Percentiles rank a stretch among this genome's conserved stretches.
Evolutionary conservation across 2,329 filamentous ascomycete species (phyloP).

Genomic region (Pseudocercospora eumusae): DNA sequence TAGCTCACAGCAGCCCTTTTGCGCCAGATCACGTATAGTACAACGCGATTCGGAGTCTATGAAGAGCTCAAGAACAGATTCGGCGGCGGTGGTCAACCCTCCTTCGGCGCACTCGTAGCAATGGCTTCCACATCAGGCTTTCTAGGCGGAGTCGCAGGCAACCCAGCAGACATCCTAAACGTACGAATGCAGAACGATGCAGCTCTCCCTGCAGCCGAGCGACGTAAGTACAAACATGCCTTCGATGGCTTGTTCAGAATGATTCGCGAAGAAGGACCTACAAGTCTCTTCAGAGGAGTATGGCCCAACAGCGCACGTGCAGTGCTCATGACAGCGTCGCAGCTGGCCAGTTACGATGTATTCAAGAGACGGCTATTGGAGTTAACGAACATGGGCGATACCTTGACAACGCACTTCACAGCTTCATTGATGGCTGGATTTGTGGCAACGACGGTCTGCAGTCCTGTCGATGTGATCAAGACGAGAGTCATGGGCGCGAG

Average conservation of each 20-base stretch:
- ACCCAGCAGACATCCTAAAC: conserved; percentile 94
- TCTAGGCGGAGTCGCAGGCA: conserved; percentile 84
- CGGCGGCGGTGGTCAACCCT: conserved; percentile 58
- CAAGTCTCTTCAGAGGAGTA: conserved; percentile 79
- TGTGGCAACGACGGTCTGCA: conserved; percentile 80
- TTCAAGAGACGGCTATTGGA: conserved; percentile 72
- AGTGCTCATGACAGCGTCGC: conserved; percentile 82
- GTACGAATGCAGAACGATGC: conserved; percentile 97
- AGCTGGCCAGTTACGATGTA: conserved; percentile 80
- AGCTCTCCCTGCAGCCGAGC: conserved; percentile 69
- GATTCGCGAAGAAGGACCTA: conserved; percentile 75
- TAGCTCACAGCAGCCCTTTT: conserved; percentile 85
- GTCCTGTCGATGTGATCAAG: conserved; percentile 86
- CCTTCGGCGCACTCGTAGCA: conserved; percentile 70
- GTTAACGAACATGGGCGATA: conserved; percentile 66
- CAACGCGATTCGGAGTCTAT: conserved; percentile 94
- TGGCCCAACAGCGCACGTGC: conserved; percentile 80
- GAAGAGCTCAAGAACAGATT: conserved; percentile 81
- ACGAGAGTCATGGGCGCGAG: conserved; percentile 78
- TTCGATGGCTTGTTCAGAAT: conserved; percentile 84
- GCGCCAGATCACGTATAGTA: conserved; percentile 91
- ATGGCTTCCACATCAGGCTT: conserved; percentile 85
- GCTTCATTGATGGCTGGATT: conserved; percentile 78
- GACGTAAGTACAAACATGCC: conserved; percentile 86
- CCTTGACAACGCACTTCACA: conserved; percentile 74